Percentiles rank a stretch among this genome's conserved stretches.
phyloP scores from a whole-genome alignment of 768 basidiomycete genomes.

The Termitomyces sp. region DNA sequence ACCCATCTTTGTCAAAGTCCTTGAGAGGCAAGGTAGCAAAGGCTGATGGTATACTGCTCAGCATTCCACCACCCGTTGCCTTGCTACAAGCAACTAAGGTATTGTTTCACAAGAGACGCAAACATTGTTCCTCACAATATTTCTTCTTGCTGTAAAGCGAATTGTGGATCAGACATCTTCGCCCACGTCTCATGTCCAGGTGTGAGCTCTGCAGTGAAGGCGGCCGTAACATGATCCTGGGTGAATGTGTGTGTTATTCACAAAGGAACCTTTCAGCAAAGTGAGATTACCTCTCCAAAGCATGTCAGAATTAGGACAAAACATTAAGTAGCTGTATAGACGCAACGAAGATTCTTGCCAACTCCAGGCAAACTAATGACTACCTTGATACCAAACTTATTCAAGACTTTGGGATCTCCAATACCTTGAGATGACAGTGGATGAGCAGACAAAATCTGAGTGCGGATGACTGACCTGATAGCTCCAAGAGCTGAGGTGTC shows the following conservation, averaged over 20 bases:
- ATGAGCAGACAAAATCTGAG: background rate
- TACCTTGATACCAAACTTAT: background rate
- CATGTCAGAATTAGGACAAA: too few species aligned
- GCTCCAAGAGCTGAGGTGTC: conserved; percentile 11
- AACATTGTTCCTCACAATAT: background rate
- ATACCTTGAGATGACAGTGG: background rate
- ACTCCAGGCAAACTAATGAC: conserved; percentile 9
- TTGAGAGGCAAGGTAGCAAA: background rate
- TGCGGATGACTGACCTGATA: conserved; percentile 5
- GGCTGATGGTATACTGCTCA: background rate
- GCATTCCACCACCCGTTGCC: background rate
- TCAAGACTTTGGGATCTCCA: conserved; percentile 4
- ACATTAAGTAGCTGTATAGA: too few species aligned
- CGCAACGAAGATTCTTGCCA: conserved; percentile 9
- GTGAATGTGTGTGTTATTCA: background rate
- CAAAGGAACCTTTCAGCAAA: background rate
- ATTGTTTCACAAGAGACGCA: background rate
- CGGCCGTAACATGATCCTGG: background rate
- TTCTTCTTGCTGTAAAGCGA: background rate
- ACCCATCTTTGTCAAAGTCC: background rate
- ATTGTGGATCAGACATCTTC: background rate
- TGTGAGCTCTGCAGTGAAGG: background rate
- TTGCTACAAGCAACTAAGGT: background rate
- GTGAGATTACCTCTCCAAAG: background rate
- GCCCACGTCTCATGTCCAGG: background rate